These are phyloP conservation scores for Candida peoriensis DNA, from an alignment of 805 yeast genomes.

Conservation along the genomic window DNA sequence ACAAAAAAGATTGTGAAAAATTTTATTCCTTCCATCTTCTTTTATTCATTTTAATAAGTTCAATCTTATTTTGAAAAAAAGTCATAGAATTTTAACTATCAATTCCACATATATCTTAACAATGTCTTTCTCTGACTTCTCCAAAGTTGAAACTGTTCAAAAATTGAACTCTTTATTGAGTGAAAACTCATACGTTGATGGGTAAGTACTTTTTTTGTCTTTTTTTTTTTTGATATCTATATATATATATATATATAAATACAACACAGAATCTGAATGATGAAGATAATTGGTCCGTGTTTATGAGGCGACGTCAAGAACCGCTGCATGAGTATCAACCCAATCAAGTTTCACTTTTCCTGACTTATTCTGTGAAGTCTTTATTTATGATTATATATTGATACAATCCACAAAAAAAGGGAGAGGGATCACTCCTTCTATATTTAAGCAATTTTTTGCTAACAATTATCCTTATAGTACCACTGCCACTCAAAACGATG, in stretches of 20 bases:
- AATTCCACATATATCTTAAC: too few species aligned
- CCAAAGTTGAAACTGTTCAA: slow-evolving; percentile 67
- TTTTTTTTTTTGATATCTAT: neutral
- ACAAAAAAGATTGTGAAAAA: too few species aligned
- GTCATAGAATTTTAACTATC: too few species aligned
- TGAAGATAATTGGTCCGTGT: slow-evolving; percentile 91
- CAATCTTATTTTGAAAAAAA: too few species aligned
- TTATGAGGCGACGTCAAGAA: slow-evolving; percentile 94
- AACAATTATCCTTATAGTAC: slow-evolving; percentile 44
- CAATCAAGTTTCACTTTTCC: slow-evolving; percentile 39
- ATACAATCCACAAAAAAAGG: too few species aligned
- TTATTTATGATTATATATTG: too few species aligned
- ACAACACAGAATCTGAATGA: slow-evolving; percentile 34
- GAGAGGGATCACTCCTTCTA: neutral
- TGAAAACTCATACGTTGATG: slow-evolving; percentile 92
- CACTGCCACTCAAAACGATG: slow-evolving; percentile 94
- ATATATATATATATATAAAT: neutral
- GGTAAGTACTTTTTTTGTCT: slow-evolving; percentile 54
- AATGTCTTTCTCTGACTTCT: slow-evolving; percentile 80
- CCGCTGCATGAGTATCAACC: slow-evolving; percentile 89
- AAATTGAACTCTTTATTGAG: slow-evolving; percentile 81
- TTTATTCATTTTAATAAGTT: too few species aligned
- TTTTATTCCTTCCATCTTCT: too few species aligned
- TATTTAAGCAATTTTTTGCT: slow-evolving; percentile 6
- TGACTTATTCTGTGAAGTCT: slow-evolving; percentile 20